Conservation (phyloP, 192 early-diverging fungal genomes). For the Pilaira anomala region DNA sequence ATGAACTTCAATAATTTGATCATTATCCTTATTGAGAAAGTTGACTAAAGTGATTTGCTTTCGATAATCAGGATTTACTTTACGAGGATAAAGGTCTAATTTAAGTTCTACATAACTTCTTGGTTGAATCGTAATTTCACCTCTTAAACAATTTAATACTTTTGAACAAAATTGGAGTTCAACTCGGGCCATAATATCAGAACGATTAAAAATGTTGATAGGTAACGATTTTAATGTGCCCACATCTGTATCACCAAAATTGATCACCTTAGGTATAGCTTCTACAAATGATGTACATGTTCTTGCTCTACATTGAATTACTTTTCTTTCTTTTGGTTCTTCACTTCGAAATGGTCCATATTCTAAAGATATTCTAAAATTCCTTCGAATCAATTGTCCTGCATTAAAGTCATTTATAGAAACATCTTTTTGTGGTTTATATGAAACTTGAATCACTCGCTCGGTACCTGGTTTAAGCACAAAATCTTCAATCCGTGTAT, state of each 20-base stretch:
- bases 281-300: slow-evolving; percentile 93
- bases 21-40: slow-evolving; percentile 82
- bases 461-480: slow-evolving; percentile 80
- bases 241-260: slow-evolving; percentile 97
- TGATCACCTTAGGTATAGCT: slow-evolving; percentile 75
- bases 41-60: slow-evolving; percentile 96
- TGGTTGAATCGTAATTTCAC: slow-evolving; percentile 76
- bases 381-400: slow-evolving; percentile 64
- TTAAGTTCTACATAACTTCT: slow-evolving; percentile 74
- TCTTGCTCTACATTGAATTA: slow-evolving; percentile 85
- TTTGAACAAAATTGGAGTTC: slow-evolving; percentile 90
- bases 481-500: slow-evolving; percentile 83
- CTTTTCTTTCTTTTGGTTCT: slow-evolving; percentile 62
- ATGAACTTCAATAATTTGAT: slow-evolving; percentile 86
- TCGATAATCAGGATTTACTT: slow-evolving; percentile 95
- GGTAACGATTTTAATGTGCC: slow-evolving; percentile 86
- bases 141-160: slow-evolving; percentile 76
- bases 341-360: slow-evolving; percentile 44
- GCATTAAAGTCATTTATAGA: slow-evolving; percentile 64
- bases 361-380: slow-evolving; percentile 69
- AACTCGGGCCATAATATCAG: slow-evolving; percentile 80
- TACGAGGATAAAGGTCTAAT: slow-evolving; percentile 94
- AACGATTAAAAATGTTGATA: slow-evolving; percentile 78
- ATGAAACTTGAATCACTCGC: slow-evolving; percentile 77
- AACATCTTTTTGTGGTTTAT: slow-evolving; percentile 64